Base-by-base conservation (phyloP, 805 yeast species). In the Myxozyma lipomycoides region DNA sequence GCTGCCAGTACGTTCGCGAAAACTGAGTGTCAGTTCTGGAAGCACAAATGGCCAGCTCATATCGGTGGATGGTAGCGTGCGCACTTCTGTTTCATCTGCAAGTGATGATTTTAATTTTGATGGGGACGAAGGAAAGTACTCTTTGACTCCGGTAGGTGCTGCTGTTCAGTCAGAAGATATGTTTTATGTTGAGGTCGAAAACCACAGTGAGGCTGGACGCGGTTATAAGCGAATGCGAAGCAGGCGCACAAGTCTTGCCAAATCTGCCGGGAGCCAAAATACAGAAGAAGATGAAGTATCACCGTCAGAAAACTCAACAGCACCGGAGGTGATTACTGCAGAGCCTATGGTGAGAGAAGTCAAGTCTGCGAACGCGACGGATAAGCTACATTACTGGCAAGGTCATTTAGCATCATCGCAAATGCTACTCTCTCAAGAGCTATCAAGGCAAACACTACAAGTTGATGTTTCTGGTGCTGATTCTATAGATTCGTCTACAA, bases 221-320 rank as follows among this genome's bases (percentile, higher is more conserved):
- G 52, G 34, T 26, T 41, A 48, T 26, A 52, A 52, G 25, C 49
- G 56, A 6, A 35, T 43, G 49, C 43, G 56, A 7, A 4, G 49
- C 10, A 43, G 43, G 2, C 35, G 26, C 7, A 17, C 21, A 18
- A 37, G 22, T 17, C n/a, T n/a, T 3, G 23, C n/a, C 17, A n/a
- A n/a, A n/a, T n/a, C n/a, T n/a, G n/a, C n/a, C n/a, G n/a, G n/a
- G n/a, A n/a, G n/a, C n/a, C n/a, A n/a, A n/a, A n/a, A n/a, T n/a
- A n/a, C n/a, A n/a, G n/a, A n/a, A n/a, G 28, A 28, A 15, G 9
- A 18, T 23, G 38, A 30, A 12, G 21, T 18, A 10, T 10, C 25
- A 22, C 10, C 18, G 30, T 15, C 30, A 10, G 21, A 6, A 9
- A 15, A 7, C 26, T 7, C 36, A 6, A 15, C 25, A 7, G 7